phyloP scores from a whole-genome alignment of 192 early-diverging fungal species.

The Coemansia sp. region DNA sequence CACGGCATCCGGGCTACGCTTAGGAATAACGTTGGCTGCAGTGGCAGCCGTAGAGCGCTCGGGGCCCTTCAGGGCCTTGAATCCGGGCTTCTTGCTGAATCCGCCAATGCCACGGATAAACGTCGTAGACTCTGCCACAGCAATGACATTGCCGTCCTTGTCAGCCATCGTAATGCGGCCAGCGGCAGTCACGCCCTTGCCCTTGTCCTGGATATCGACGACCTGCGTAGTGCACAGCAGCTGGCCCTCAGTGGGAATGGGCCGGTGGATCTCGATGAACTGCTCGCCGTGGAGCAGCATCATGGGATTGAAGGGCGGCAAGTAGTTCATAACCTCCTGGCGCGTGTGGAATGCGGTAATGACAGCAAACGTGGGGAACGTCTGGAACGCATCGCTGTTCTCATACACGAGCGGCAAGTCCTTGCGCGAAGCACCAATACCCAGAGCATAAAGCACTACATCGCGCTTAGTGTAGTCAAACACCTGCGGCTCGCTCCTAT shows the following conservation, averaged over 20 bases:
- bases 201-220: constrained; percentile 97
- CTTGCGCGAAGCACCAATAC: constrained; percentile 83
- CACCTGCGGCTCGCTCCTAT: constrained; percentile 53
- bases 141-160: constrained; percentile 68
- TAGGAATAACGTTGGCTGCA: constrained; percentile 76
- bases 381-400: constrained; percentile 75
- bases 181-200: constrained; percentile 84
- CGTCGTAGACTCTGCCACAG: constrained; percentile 85
- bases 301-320: constrained; percentile 83
- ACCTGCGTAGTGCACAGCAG: constrained; percentile 74
- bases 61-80: constrained; percentile 26
- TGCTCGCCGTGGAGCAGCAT: constrained; percentile 99
- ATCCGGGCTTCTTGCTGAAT: constrained; percentile 79
- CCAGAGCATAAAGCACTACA: constrained; percentile 90
- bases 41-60: constrained; percentile 70
- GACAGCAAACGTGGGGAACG: constrained; percentile 92
- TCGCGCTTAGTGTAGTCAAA: constrained; percentile 86
- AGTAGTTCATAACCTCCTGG: constrained; percentile 56
- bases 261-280: constrained; percentile 83
- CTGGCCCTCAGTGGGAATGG: constrained; percentile 80
- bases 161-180: constrained; percentile 82
- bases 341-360: constrained; percentile 75
- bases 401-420: constrained; percentile 94
- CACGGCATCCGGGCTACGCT: constrained; percentile 81
- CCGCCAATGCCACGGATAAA: constrained; percentile 93